Base-by-base conservation (phyloP, 768 basidiomycete genomes). In the Leccinum obscurum region DNA sequence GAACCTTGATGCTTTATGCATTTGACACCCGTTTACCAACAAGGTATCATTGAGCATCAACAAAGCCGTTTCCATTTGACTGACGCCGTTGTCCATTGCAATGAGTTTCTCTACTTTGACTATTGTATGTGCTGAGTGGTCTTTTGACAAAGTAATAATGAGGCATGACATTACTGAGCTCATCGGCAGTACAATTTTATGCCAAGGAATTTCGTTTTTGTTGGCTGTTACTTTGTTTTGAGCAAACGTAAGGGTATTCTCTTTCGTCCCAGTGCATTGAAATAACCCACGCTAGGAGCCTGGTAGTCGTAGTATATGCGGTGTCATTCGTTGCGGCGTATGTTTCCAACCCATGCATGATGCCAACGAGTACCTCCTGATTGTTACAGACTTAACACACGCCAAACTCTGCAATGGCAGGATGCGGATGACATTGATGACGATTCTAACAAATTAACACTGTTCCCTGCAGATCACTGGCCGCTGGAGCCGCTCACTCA, bases 261-360 rank as follows among this genome's bases (percentile, higher is more conserved):
- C 48, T 10, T 32, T n/a, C n/a, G 22, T 41, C 17, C 52, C 20
- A 8, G 24, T 26, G 22, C 63, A 14, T 26, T 54, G 48, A 50
- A 57, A 52, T 60, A 41, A 49, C 51, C 26, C 54, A 32, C 58
- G 15, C 24, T 54, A 10, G 10, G 32, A 32, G 32, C 28, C 26
- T 26, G 26, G 26, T 26, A 26, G 26, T 26, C 26, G 26, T 56
- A 86, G 85, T 87, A 17, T 85, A 87, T 62, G 84, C 80, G 0
- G 81, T 84, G 54, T 87, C 86, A 17, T 79, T 86, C 72, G 75
- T 88, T 68, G 85, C 87, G 52, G 85, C 87, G 84, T 86, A 67
- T 55, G 83, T 73, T 4, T 49, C 44, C 46, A 22, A 39, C 5
- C 0, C 22, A 26, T 26, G 26, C 26, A 26, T 26, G 26, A 24